These are phyloP conservation scores for Xylariaceae sp. DNA, from an alignment of 2,329 filamentous ascomycete species.

Conservation along the genomic window DNA sequence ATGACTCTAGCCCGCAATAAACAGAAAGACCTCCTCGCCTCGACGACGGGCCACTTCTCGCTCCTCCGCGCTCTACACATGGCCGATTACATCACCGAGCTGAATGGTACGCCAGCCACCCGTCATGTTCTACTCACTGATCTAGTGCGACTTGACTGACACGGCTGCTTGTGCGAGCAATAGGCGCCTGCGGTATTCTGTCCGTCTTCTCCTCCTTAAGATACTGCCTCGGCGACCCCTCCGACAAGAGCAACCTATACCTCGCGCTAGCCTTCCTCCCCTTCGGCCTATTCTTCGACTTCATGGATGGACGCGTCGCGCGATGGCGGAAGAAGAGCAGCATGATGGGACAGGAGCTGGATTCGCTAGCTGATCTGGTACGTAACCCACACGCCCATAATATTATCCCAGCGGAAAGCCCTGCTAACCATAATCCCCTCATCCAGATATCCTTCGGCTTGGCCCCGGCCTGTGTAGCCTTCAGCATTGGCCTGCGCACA, in stretches of 20 bases:
- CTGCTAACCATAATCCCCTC: no score
- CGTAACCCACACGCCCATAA: conserved; percentile 23
- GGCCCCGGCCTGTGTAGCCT: conserved; percentile 80
- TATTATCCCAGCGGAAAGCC: background rate
- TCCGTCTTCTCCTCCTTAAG: conserved; percentile 93
- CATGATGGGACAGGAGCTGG: conserved; percentile 95
- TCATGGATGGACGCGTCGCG: conserved; percentile 95
- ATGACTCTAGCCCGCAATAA: conserved; percentile 59
- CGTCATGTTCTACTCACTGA: background rate
- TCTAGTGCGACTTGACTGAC: background rate
- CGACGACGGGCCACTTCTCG: conserved; percentile 69
- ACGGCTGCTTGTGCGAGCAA: background rate
- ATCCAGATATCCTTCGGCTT: conserved; percentile 89
- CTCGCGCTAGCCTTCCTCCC: conserved; percentile 82
- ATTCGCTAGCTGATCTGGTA: conserved; percentile 93
- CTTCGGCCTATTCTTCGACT: conserved; percentile 93
- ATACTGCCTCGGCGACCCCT: conserved; percentile 74
- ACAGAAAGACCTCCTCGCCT: conserved; percentile 68
- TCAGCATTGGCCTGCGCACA: conserved; percentile 84
- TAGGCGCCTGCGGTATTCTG: conserved; percentile 85
- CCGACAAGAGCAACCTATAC: conserved; percentile 68
- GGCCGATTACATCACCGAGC: conserved; percentile 76
- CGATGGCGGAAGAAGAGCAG: conserved; percentile 96
- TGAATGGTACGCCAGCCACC: conserved; percentile 58
- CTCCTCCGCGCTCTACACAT: conserved; percentile 68